These are phyloP conservation scores for Elsinoe ampelina DNA, from an alignment of 2,329 filamentous ascomycete species.

Conservation along the genomic window DNA sequence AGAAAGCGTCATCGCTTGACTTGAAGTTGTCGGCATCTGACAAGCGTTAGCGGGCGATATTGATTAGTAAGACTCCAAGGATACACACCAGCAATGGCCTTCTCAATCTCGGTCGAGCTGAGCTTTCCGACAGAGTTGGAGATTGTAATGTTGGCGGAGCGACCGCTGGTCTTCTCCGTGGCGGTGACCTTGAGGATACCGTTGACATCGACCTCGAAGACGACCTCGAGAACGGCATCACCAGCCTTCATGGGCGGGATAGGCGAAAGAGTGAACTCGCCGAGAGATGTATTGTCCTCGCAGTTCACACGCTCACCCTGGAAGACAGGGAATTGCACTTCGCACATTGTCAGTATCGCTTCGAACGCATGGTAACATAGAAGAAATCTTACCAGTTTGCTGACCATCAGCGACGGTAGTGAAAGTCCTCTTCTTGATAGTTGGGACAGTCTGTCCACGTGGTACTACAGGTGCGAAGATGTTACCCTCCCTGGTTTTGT, in stretches of 20 bases:
- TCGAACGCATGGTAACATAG: neutral
- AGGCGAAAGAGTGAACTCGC: slow-evolving; percentile 32
- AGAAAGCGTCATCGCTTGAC: slow-evolving; percentile 94
- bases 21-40: slow-evolving; percentile 92
- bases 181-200: slow-evolving; percentile 99
- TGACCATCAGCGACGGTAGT: slow-evolving; percentile 71
- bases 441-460: slow-evolving; percentile 38
- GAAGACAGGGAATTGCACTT: slow-evolving; percentile 55
- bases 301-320: slow-evolving; percentile 98
- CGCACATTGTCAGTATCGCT: neutral
- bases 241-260: slow-evolving; percentile 81
- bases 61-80: no score
- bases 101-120: slow-evolving; percentile 87
- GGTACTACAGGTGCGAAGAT: slow-evolving; percentile 93
- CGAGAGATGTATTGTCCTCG: slow-evolving; percentile 94
- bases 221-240: slow-evolving; percentile 91
- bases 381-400: slow-evolving; percentile 66
- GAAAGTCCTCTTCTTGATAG: slow-evolving; percentile 77
- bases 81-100: slow-evolving; percentile 74
- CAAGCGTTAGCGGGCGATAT: slow-evolving; percentile 28
- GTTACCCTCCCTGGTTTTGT: slow-evolving; percentile 60
- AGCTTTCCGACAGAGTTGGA: slow-evolving; percentile 99
- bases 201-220: slow-evolving; percentile 99
- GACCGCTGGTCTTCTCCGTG: slow-evolving; percentile 96
- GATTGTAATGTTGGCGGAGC: slow-evolving; percentile 98